Evolutionary conservation across 2,329 filamentous ascomycete genomes (phyloP), one percentile per base, ranked within the genome.

Genomic region (Pseudogymnoascus sp.): DNA sequence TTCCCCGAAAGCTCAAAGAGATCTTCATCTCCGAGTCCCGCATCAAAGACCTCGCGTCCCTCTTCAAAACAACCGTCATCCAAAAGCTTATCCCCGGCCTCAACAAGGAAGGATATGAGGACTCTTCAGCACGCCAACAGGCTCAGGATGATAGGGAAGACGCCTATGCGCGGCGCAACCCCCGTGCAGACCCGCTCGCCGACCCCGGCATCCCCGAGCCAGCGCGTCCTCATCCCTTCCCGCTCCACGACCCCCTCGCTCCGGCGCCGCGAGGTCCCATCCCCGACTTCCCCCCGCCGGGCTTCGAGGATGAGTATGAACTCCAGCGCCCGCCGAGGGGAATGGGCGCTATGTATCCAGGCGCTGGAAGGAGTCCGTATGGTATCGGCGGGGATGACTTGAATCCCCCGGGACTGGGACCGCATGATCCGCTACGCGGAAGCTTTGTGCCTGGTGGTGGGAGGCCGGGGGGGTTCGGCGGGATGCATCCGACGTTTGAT

Each of bases 401-500:
- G 8, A 89, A 98, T 70, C 95, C 95, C 1, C 88, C 88, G 8
- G 91, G 91, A 0, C 78, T 99, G 0, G 93, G 92, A 0, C 93
- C 93, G 0, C 81, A 92, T 69, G 93, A 97, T 74, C 92, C 93
- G 11, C 76, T 97, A 2, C 79, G 89, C 33, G 84, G 84, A 4
- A 82, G 84, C 2, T 84, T 91, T 62, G 84, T 86, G 6, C 80
- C 82, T 24, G 81, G 84, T 59, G 78, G 84, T n/a, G n/a, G n/a
- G 4, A 79, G 81, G 22, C 77, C 81, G n/a, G 79, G 81, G 0
- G 83, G 86, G 19, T 83, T 83, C 10, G 86, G 89, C 11, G 95
- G 95, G 0, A 99, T 99, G 95, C 90, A 97, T 75, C 95, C 95
- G 0, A 96, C 93, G 0, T 95, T 96, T 73, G 91, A 96, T 70